Base-by-base conservation (phyloP, 192 early-diverging fungal genomes). In the Phlyctochytrium bullatum region DNA sequence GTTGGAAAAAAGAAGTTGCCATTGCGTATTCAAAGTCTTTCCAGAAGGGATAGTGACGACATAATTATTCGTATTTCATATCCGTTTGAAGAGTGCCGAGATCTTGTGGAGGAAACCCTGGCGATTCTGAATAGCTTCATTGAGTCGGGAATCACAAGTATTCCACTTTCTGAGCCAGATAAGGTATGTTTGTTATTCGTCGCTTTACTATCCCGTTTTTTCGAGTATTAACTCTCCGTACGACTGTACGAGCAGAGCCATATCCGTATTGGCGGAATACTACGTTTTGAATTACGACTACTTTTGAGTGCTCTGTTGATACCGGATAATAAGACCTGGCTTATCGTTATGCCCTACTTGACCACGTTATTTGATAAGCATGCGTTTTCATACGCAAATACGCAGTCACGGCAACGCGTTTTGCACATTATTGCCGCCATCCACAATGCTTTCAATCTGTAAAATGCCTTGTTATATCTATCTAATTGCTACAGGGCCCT, bases 341-440 rank as follows among this genome's bases (percentile, higher is more conserved):
- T 74, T 33, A 36, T 72, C 2, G 63, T 65, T 2, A 23, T 77
- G 4, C 75, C 69, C 0, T 72, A 80, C 36, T 65, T 80, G 6
- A 61, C 75, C 34, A 64, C 72, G 24, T 47, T 80, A 10, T 36
- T 80, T 34, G 73, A 77, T 52, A 72, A 72, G 61, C 67, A 80
- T 59, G 69, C 73, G 2, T 24, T 34, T 2, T 61, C 70, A 16
- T 69, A 71, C 51, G 33, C 59, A 17, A 69, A 80, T 27, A 33
- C n/a, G 1, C 57, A 76, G 25, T 50, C 60, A 25, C 64, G 66
- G 29, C 60, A 63, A 2, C 60, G 68, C 14, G 70, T 71, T 2
- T 60, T 60, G 10, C 61, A 73, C 33, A 62, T 80, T 10, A 36
- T 80, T 31, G 72, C 69, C 4, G 73, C 75, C 35, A 27, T 80